Evolutionary conservation across 2,329 filamentous ascomycete genomes (phyloP).

Genomic region (Apiospora aurea): DNA sequence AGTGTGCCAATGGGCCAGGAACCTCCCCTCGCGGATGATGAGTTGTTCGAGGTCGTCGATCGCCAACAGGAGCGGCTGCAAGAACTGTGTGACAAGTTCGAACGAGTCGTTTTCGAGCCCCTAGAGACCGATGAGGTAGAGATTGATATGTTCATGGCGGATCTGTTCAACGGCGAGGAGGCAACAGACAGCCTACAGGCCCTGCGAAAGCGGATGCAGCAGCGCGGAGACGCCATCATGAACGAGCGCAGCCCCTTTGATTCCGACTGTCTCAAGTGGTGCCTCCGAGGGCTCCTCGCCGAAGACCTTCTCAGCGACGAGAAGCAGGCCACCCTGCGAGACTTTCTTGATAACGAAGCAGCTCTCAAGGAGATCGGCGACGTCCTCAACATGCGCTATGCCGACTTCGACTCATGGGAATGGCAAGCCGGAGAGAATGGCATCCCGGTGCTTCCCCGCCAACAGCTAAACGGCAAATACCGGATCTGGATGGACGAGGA

Average conservation of each 20-base stretch:
- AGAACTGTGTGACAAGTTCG: conserved; percentile 48
- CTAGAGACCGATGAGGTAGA: conserved; percentile 41
- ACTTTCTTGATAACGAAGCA: conserved; percentile 47
- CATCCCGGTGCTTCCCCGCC: conserved; percentile 50
- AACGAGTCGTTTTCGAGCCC: conserved; percentile 47
- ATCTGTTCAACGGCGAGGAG: conserved; percentile 41
- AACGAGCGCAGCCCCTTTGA: conserved; percentile 42
- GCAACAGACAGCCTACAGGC: conserved; percentile 33
- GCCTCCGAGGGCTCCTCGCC: conserved; percentile 47
- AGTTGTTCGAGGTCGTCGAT: conserved; percentile 42
- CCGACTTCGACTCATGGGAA: conserved; percentile 49
- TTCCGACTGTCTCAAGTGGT: conserved; percentile 39
- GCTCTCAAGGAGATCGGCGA: conserved; percentile 51
- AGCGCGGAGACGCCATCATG: conserved; percentile 33
- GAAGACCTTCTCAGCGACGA: conserved; percentile 51
- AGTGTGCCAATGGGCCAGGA: conserved; percentile 29
- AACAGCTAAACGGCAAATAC: conserved; percentile 52
- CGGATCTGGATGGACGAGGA: conserved; percentile 55
- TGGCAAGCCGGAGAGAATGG: conserved; percentile 50
- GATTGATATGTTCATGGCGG: conserved; percentile 42
- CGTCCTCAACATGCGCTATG: conserved; percentile 51
- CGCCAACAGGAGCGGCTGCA: conserved; percentile 45
- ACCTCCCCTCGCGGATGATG: conserved; percentile 27
- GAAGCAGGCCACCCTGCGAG: conserved; percentile 47
- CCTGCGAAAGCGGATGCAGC: conserved; percentile 32